Evolutionary conservation across 1,284 basidiomycete genomes (phyloP).

Genomic region (Uromyces viciae-fabae): DNA sequence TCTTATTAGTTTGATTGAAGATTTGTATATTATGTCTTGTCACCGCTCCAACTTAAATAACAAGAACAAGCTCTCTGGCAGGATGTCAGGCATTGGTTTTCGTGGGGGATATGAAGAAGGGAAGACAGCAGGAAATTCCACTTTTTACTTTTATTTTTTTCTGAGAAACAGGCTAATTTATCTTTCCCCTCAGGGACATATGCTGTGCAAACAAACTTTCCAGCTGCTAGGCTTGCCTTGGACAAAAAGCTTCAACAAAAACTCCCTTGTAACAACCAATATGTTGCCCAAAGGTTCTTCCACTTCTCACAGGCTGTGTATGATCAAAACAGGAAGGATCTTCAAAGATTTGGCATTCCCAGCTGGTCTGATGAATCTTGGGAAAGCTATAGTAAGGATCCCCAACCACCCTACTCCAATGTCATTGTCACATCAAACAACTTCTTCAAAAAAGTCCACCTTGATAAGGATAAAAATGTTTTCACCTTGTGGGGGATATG

Average conservation of each 20-base stretch:
- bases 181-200: not conserved
- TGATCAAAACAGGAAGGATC: not conserved
- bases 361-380: not conserved
- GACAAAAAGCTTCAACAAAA: not conserved
- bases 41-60: not conserved
- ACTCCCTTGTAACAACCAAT: not conserved
- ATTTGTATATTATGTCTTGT: not conserved
- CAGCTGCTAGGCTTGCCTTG: not conserved
- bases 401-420: not conserved
- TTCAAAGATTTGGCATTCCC: not conserved
- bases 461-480: not conserved
- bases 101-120: not conserved
- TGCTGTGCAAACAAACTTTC: not conserved
- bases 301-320: not conserved
- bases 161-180: not conserved
- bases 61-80: not conserved
- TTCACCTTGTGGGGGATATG: not conserved
- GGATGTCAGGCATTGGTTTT: not conserved
- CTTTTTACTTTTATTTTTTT: not conserved
- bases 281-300: not conserved
- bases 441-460: not conserved
- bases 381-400: not conserved
- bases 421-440: not conserved
- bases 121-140: not conserved
- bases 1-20: not conserved